phyloP scores from a whole-genome alignment of 139 green algal species.

The Tetradesmus lagerheimii region DNA sequence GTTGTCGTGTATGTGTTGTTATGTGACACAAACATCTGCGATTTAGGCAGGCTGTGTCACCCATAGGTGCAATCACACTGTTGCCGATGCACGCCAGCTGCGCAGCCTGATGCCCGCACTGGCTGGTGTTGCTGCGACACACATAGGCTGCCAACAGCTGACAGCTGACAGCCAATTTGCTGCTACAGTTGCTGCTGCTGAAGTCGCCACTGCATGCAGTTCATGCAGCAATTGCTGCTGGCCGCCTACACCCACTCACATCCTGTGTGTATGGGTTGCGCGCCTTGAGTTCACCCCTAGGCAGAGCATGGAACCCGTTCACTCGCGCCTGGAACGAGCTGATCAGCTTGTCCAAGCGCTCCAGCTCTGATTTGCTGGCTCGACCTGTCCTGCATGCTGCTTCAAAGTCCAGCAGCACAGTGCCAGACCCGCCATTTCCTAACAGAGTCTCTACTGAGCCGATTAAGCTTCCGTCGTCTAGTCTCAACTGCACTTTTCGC shows the following conservation, averaged over 20 bases:
- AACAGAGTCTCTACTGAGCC: constrained; percentile 40
- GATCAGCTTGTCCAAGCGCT: constrained; percentile 33
- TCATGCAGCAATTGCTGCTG: not conserved
- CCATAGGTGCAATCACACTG: not conserved
- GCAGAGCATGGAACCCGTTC: not conserved
- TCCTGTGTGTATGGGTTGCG: constrained; percentile 52
- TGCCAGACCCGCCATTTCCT: constrained; percentile 5
- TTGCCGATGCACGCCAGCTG: not conserved
- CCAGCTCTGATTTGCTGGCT: constrained; percentile 32
- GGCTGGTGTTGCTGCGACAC: not conserved
- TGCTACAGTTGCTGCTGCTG: not conserved
- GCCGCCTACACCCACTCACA: not conserved
- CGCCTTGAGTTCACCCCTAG: constrained; percentile 18
- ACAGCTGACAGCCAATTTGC: not conserved
- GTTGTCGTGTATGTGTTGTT: not conserved
- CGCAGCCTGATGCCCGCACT: not conserved
- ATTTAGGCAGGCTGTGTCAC: not conserved
- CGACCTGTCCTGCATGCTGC: constrained; percentile 22
- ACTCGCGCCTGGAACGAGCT: not conserved
- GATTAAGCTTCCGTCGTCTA: constrained; percentile 44
- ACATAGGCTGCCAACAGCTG: not conserved
- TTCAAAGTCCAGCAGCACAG: constrained; percentile 38
- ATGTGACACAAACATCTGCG: not conserved
- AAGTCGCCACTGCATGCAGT: not conserved
- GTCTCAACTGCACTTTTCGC: constrained; percentile 26